Percentiles rank a stretch among this genome's conserved stretches.
Conservation (phyloP, 2,329 filamentous ascomycete genomes). For the Aspergillus amoenus region DNA sequence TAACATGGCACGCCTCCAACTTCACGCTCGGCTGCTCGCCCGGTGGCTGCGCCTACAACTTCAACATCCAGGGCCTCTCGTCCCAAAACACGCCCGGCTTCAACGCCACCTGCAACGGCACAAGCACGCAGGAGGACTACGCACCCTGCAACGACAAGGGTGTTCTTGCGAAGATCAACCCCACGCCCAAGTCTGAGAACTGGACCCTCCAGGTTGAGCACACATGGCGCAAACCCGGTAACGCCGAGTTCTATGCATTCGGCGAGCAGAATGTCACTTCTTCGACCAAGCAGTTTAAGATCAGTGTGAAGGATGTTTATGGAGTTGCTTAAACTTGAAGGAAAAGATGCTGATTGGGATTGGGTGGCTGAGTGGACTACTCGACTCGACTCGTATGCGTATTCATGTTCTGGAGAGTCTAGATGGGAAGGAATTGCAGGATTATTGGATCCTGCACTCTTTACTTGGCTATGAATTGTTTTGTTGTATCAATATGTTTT, state of each 20-base stretch:
- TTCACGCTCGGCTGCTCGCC: constrained; percentile 34
- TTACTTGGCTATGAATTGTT: not conserved
- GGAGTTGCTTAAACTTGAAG: constrained; percentile 24
- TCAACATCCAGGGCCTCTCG: constrained; percentile 28
- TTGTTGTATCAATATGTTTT: not conserved
- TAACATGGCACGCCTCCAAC: constrained; percentile 33
- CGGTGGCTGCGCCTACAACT: constrained; percentile 33
- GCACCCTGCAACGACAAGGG: constrained; percentile 24
- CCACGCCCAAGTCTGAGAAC: constrained; percentile 15
- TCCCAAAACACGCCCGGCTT: constrained; percentile 34
- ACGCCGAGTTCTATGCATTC: constrained; percentile 19
- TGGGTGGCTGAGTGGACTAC: not conserved
- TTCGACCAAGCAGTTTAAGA: constrained; percentile 18
- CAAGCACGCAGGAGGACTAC: constrained; percentile 20
- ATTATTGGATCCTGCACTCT: not conserved
- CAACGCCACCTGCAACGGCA: constrained; percentile 34
- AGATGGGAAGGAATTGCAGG: not conserved
- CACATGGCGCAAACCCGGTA: constrained; percentile 21
- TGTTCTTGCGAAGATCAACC: constrained; percentile 21
- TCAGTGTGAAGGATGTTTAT: constrained; percentile 23
- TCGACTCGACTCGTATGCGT: not conserved
- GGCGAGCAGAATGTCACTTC: constrained; percentile 27
- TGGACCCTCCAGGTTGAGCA: constrained; percentile 32
- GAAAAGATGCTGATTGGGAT: not conserved
- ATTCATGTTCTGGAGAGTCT: not conserved